These are phyloP conservation scores for Naganishia cerealis DNA, from an alignment of 1,284 basidiomycete species.

Conservation along the genomic window DNA sequence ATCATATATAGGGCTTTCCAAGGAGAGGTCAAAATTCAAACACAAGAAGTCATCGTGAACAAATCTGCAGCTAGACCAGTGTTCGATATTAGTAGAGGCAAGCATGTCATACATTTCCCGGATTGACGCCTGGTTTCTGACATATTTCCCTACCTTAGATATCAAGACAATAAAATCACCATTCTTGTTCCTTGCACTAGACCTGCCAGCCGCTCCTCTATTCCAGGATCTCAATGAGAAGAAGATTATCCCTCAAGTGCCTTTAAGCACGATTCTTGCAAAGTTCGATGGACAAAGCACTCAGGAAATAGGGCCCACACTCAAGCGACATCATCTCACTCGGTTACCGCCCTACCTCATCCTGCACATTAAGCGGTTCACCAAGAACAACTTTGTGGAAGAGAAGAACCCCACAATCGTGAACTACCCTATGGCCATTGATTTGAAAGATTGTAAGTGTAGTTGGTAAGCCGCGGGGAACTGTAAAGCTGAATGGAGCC, in stretches of 20 bases:
- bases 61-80: slow-evolving; percentile 75
- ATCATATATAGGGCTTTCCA: slow-evolving; percentile 92
- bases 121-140: background rate
- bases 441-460: slow-evolving; percentile 80
- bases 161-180: slow-evolving; percentile 82
- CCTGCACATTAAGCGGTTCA: slow-evolving; percentile 94
- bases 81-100: slow-evolving; percentile 89
- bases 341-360: slow-evolving; percentile 88
- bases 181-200: slow-evolving; percentile 91
- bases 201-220: slow-evolving; percentile 90
- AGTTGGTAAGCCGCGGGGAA: background rate
- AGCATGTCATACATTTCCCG: slow-evolving; percentile 31
- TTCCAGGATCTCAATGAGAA: slow-evolving; percentile 94
- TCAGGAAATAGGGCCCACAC: slow-evolving; percentile 80
- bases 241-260: slow-evolving; percentile 97
- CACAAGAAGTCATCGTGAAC: slow-evolving; percentile 82
- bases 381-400: slow-evolving; percentile 96
- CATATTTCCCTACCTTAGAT: slow-evolving; percentile 59
- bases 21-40: slow-evolving; percentile 87
- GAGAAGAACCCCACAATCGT: slow-evolving; percentile 99
- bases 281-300: slow-evolving; percentile 93
- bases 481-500: slow-evolving; percentile 16
- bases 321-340: slow-evolving; percentile 85
- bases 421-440: slow-evolving; percentile 91
- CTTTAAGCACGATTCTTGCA: slow-evolving; percentile 82